Conservation (phyloP, 371 early-diverging fungal species). For the Mucor piriformis region DNA sequence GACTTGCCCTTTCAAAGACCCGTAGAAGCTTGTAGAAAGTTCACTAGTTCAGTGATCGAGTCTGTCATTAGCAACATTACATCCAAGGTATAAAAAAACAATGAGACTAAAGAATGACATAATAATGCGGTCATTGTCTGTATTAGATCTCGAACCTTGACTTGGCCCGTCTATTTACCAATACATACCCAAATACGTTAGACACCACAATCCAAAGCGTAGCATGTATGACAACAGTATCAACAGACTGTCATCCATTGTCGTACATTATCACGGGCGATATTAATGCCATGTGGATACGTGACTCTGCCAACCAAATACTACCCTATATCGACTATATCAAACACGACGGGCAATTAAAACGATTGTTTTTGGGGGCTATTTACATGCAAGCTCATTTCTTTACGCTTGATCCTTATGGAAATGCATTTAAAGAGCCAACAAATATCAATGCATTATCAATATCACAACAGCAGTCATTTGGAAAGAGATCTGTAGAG, state of each 20-base stretch:
- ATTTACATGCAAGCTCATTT: conserved; percentile 62
- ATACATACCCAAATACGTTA: conserved; percentile 60
- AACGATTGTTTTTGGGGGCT: conserved; percentile 50
- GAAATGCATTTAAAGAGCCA: conserved; percentile 56
- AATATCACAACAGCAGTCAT: background rate
- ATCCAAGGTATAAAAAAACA: conserved; percentile 29
- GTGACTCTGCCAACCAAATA: conserved; percentile 71
- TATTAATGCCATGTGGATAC: conserved; percentile 71
- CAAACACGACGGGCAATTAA: conserved; percentile 38
- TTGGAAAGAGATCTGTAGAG: background rate
- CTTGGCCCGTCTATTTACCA: conserved; percentile 57
- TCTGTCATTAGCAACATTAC: conserved; percentile 40
- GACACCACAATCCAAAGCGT: conserved; percentile 60
- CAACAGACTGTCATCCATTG: conserved; percentile 35
- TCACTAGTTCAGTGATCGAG: conserved; percentile 45
- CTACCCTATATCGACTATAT: conserved; percentile 57
- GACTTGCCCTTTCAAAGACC: conserved; percentile 50
- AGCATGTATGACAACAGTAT: conserved; percentile 19
- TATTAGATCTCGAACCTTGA: conserved; percentile 45
- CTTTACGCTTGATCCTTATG: conserved; percentile 50
- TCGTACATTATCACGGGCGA: conserved; percentile 70
- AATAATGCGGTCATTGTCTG: background rate
- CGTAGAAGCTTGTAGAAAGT: conserved; percentile 42
- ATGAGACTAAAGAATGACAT: conserved; percentile 1
- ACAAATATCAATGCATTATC: conserved; percentile 6